A percentile compares a stretch with the other conserved stretches of the same genome.
phyloP scores from a whole-genome alignment of 2,329 filamentous ascomycete genomes.

The Shiraia bambusicola region DNA sequence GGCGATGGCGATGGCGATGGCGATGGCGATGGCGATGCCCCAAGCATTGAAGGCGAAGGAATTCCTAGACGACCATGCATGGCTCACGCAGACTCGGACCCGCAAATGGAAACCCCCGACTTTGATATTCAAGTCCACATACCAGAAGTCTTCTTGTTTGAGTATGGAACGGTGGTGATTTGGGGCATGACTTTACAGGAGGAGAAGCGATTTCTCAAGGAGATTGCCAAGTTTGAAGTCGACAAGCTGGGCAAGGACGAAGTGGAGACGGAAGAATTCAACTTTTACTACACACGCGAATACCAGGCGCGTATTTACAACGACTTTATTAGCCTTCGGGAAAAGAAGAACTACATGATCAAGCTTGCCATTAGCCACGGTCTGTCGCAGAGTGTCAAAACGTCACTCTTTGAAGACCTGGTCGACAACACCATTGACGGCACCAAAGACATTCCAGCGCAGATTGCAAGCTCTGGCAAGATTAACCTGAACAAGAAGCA shows the following conservation, averaged over 20 bases:
- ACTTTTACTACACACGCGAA: constrained; percentile 97
- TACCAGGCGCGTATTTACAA: constrained; percentile 99
- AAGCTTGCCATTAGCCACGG: constrained; percentile 97
- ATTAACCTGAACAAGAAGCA: constrained; percentile 83
- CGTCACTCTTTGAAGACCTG: constrained; percentile 92
- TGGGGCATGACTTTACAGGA: constrained; percentile 96
- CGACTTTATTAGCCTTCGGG: constrained; percentile 92
- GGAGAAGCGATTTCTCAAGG: constrained; percentile 87
- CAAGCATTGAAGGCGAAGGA: constrained; percentile 25
- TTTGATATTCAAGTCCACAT: constrained; percentile 88
- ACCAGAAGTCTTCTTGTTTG: constrained; percentile 92
- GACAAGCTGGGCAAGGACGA: constrained; percentile 88
- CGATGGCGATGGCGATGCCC: constrained; percentile 45
- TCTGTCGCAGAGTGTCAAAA: constrained; percentile 94
- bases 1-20: constrained; percentile 54
- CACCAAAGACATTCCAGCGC: constrained; percentile 88
- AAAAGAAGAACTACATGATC: constrained; percentile 97
- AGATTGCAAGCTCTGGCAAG: constrained; percentile 90
- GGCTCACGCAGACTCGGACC: constrained; percentile 35
- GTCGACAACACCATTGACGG: constrained; percentile 91
- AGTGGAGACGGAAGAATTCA: constrained; percentile 95
- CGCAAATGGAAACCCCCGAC: constrained; percentile 57
- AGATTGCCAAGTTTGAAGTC: constrained; percentile 89
- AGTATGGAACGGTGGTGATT: constrained; percentile 96
- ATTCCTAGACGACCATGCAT: constrained; percentile 27